Evolutionary conservation across 495 filamentous ascomycete genomes (phyloP), one percentile per base, ranked within the genome.

Genomic region (Daldinia loculata): DNA sequence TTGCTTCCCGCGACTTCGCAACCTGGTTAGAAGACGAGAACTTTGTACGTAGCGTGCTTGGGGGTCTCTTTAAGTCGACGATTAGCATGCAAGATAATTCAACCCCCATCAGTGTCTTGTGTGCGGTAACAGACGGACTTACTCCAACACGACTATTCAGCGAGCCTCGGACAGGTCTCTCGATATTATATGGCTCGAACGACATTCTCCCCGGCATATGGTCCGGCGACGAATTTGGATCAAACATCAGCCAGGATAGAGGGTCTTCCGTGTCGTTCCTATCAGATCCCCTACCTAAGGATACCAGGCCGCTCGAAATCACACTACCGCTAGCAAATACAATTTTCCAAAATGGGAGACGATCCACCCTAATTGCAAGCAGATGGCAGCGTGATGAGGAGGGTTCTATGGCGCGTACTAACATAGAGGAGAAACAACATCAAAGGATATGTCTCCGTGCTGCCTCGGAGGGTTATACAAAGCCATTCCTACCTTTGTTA

Each of bases 311-410:
- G 17, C 66, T 82, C 12, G 66, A 76, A 8, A 75, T 84, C 39
- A 84, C 81, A 2, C 48, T 93, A 19, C 92, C 91, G 7, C 83
- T 94, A 27, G 90, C 92, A 62, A 92, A 93, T 71, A 95, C 92
- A 0, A 72, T 94, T 12, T 95, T 95, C 72, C 79, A 86, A 51
- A 95, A 88, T 70, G 92, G 91, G 29, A 86, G 80, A 43, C 81
- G 84, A 34, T 86, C 88, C 17, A 91, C 90, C 3, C 80, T 94
- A 12, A 77, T 85, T 26, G 82, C 82, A 12, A 87, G 85, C 67
- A 81, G 74, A 36, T 94, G 91, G 91, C 41, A 63, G 64, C 67
- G 76, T 15, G 48, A 34, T 34, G 32, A 32, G 12, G 61, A 62
- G 1, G 74, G 73, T 15, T 53, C 58, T 0, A 50, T 69, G 30